A percentile compares a stretch with the other conserved stretches of the same genome.
Evolutionary conservation across 1,139 yeast genomes (phyloP).

Genomic region (Spathaspora sp.): DNA sequence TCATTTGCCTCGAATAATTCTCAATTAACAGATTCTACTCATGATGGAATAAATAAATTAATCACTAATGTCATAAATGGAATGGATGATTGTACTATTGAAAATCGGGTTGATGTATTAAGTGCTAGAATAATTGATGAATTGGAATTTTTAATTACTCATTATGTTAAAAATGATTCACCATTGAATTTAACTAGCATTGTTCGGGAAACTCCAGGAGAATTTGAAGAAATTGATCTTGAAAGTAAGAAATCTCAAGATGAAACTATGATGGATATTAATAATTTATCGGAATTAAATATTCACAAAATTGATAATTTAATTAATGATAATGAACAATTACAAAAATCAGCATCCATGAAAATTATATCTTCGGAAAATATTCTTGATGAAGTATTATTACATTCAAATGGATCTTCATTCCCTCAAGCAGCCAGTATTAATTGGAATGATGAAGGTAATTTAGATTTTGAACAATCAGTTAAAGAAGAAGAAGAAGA

Average conservation of each 20-base stretch:
- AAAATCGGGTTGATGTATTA: slow-evolving; percentile 63
- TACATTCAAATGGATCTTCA: slow-evolving; percentile 29
- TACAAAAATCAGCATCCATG: not conserved
- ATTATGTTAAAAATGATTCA: slow-evolving; percentile 27
- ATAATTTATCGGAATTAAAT: slow-evolving; percentile 42
- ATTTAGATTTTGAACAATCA: slow-evolving; percentile 25
- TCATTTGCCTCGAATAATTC: not conserved
- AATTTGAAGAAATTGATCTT: slow-evolving; percentile 18
- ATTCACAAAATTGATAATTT: slow-evolving; percentile 39
- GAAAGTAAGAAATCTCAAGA: not conserved
- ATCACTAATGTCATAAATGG: slow-evolving; percentile 14
- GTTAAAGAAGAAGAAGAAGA: not conserved
- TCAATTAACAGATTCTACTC: slow-evolving; percentile 1
- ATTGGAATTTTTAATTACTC: slow-evolving; percentile 48
- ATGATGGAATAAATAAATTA: slow-evolving; percentile 13
- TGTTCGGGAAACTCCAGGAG: slow-evolving; percentile 22
- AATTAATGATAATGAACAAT: slow-evolving; percentile 22
- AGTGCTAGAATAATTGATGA: slow-evolving; percentile 82
- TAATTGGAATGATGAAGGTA: slow-evolving; percentile 44
- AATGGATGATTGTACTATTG: slow-evolving; percentile 22
- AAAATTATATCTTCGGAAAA: slow-evolving; percentile 11
- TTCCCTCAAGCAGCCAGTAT: slow-evolving; percentile 45
- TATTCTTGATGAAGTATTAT: slow-evolving; percentile 12
- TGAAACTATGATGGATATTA: slow-evolving; percentile 27
- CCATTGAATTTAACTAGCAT: slow-evolving; percentile 21